Percentiles rank a stretch among this genome's conserved stretches.
phyloP scores from a whole-genome alignment of 2,329 filamentous ascomycete species.

The Fusarium kyushuense region DNA sequence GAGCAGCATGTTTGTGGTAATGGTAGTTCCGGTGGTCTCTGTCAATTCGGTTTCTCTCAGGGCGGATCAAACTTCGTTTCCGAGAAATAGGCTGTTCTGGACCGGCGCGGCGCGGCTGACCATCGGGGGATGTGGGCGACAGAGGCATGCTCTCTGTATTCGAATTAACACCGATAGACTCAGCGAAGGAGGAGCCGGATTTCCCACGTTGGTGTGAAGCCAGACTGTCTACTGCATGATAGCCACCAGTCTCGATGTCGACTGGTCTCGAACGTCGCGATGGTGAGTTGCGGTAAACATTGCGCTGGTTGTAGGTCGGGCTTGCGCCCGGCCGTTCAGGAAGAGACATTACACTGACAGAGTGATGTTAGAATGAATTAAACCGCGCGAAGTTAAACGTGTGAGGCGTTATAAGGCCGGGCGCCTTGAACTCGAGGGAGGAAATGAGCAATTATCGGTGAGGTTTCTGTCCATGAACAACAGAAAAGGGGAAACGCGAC shows the following conservation, averaged over 20 bases:
- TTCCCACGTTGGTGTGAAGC: slow-evolving; percentile 66
- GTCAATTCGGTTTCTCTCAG: slow-evolving; percentile 87
- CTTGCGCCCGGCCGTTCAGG: slow-evolving; percentile 73
- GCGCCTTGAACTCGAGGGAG: slow-evolving; percentile 25
- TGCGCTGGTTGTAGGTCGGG: slow-evolving; percentile 70
- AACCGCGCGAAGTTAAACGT: slow-evolving; percentile 8
- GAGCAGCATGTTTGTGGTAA: slow-evolving; percentile 93
- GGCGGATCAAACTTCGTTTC: slow-evolving; percentile 89
- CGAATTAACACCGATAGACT: slow-evolving; percentile 68
- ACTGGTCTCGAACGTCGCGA: slow-evolving; percentile 73
- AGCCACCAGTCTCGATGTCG: slow-evolving; percentile 76
- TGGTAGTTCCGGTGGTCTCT: slow-evolving; percentile 93
- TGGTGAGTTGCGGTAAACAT: slow-evolving; percentile 75
- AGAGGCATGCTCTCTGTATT: slow-evolving; percentile 68
- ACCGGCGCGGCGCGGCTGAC: slow-evolving; percentile 49
- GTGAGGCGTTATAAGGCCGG: slow-evolving; percentile 11
- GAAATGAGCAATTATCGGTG: slow-evolving; percentile 23
- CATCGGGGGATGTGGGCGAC: slow-evolving; percentile 57
- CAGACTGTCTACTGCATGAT: slow-evolving; percentile 57
- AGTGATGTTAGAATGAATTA: slow-evolving; percentile 39
- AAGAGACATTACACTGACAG: slow-evolving; percentile 67
- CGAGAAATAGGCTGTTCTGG: slow-evolving; percentile 62
- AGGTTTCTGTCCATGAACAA: slow-evolving; percentile 36
- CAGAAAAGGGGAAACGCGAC: slow-evolving; percentile 23
- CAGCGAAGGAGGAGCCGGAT: slow-evolving; percentile 69